Evolutionary conservation across 2,329 filamentous ascomycete species (phyloP).

Genomic region (Aspergillus ochraceoroseus): DNA sequence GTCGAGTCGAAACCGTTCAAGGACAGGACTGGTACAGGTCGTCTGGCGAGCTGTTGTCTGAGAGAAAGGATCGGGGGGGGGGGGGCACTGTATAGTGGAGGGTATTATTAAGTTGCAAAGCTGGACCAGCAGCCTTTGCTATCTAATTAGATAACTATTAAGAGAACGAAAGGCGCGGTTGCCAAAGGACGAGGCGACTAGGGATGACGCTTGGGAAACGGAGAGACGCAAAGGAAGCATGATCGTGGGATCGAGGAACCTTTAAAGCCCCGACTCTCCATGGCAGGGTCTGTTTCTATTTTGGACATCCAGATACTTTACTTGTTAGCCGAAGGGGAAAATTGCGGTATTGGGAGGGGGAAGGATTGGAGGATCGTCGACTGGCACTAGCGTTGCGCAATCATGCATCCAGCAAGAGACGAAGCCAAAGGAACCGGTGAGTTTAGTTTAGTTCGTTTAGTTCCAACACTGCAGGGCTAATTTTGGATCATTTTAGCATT

Average conservation of each 20-base stretch:
- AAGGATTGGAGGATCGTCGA: constrained; percentile 17
- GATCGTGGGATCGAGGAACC: constrained; percentile 21
- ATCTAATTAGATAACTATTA: constrained; percentile 30
- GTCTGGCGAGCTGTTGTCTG: constrained; percentile 16
- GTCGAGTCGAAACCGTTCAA: background rate
- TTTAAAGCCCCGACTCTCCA: constrained; percentile 21
- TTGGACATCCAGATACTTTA: constrained; percentile 19
- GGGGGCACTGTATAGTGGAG: constrained; percentile 3
- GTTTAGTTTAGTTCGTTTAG: constrained; percentile 11
- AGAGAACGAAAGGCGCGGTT: constrained; percentile 27
- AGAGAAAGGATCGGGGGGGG: too few species aligned
- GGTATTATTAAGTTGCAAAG: constrained; percentile 33
- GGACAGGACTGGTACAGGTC: constrained; percentile 1
- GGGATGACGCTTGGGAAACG: constrained; percentile 19
- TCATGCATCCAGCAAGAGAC: constrained; percentile 13
- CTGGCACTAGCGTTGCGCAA: constrained; percentile 13
- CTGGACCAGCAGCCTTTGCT: constrained; percentile 42
- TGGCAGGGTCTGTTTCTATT: constrained; percentile 27
- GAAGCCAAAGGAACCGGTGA: constrained; percentile 17
- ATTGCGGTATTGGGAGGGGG: constrained; percentile 17
- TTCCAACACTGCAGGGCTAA: constrained; percentile 17
- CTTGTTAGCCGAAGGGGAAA: constrained; percentile 19
- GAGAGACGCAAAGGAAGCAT: constrained; percentile 10
- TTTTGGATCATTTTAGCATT: constrained; percentile 23
- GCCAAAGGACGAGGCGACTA: constrained; percentile 20